Evolutionary conservation across 352 stramenopile species (phyloP).

Genomic region (Pythium vanterpoolii): DNA sequence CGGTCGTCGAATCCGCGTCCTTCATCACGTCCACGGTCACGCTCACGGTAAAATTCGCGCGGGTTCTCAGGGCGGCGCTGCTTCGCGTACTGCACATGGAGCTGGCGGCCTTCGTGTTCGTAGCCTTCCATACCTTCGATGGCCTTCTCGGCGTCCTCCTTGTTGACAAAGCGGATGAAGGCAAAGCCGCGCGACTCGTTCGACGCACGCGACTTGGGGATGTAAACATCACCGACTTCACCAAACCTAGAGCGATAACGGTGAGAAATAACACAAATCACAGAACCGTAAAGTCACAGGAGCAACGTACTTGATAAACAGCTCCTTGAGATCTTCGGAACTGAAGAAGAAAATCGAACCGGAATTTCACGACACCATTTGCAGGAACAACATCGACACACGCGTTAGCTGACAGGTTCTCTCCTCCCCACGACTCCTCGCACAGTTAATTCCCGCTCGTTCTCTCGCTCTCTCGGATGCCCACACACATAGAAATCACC

Average conservation of each 20-base stretch:
- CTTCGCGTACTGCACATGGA: slow-evolving; percentile 77
- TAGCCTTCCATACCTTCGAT: slow-evolving; percentile 74
- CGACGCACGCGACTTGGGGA: slow-evolving; percentile 65
- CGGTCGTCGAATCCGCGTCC: slow-evolving; percentile 31
- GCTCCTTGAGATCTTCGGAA: slow-evolving; percentile 39
- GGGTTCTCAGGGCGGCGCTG: slow-evolving; percentile 76
- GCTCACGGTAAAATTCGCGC: slow-evolving; percentile 59
- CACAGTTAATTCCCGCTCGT: slow-evolving; percentile 12
- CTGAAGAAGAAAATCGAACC: slow-evolving; percentile 10
- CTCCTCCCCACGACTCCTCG: slow-evolving; percentile 5
- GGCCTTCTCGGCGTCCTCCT: slow-evolving; percentile 86
- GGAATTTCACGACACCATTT: slow-evolving; percentile 11
- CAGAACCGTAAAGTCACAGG: neutral
- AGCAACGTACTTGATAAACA: slow-evolving; percentile 62
- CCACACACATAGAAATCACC: slow-evolving; percentile 8
- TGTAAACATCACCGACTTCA: slow-evolving; percentile 84
- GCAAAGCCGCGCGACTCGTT: slow-evolving; percentile 81
- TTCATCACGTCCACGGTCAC: slow-evolving; percentile 19
- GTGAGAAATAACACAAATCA: neutral
- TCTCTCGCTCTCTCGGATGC: slow-evolving; percentile 17
- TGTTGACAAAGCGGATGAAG: slow-evolving; percentile 88
- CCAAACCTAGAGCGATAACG: slow-evolving; percentile 35
- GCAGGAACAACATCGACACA: slow-evolving; percentile 15
- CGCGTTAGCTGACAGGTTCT: slow-evolving; percentile 24
- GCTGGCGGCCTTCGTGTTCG: slow-evolving; percentile 65